phyloP scores from a whole-genome alignment of 2,329 filamentous ascomycete species.

The Spiromastix sp. region DNA sequence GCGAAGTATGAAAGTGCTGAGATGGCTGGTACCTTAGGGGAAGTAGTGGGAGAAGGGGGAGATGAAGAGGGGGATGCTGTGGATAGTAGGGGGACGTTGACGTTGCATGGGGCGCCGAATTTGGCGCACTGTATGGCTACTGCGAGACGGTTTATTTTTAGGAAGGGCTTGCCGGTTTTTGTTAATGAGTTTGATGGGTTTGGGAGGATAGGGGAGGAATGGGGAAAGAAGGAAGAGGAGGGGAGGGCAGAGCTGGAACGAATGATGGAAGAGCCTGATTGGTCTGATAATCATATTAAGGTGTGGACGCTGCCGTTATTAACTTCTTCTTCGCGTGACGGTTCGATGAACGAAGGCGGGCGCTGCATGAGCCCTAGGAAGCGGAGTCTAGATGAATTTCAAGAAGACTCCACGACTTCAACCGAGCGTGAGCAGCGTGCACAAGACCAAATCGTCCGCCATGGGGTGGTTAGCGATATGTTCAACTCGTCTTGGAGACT shows the following conservation, averaged over 20 bases:
- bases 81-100: slow-evolving; percentile 35
- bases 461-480: slow-evolving; percentile 61
- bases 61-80: too few relatives aligned
- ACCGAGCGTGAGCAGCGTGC: slow-evolving; percentile 13
- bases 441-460: slow-evolving; percentile 42
- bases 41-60: slow-evolving; percentile 1
- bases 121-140: slow-evolving; percentile 68
- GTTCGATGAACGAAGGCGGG: slow-evolving; percentile 8
- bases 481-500: slow-evolving; percentile 66
- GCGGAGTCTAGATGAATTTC: slow-evolving; percentile 41
- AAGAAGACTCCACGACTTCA: slow-evolving; percentile 12
- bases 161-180: slow-evolving; percentile 66
- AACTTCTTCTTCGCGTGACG: slow-evolving; percentile 10
- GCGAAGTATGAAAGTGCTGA: slow-evolving; percentile 10
- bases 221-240: slow-evolving; percentile 9
- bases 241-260: slow-evolving; percentile 13
- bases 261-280: slow-evolving; percentile 52
- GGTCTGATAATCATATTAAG: slow-evolving; percentile 63
- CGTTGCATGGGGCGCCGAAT: slow-evolving; percentile 73
- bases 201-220: slow-evolving; percentile 16
- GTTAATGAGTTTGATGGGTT: slow-evolving; percentile 53
- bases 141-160: slow-evolving; percentile 72
- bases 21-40: slow-evolving; percentile 7
- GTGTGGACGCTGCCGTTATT: slow-evolving; percentile 71
- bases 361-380: slow-evolving; percentile 25